phyloP scores from a whole-genome alignment of 2,329 filamentous ascomycete genomes.

The Xylaria sp. region DNA sequence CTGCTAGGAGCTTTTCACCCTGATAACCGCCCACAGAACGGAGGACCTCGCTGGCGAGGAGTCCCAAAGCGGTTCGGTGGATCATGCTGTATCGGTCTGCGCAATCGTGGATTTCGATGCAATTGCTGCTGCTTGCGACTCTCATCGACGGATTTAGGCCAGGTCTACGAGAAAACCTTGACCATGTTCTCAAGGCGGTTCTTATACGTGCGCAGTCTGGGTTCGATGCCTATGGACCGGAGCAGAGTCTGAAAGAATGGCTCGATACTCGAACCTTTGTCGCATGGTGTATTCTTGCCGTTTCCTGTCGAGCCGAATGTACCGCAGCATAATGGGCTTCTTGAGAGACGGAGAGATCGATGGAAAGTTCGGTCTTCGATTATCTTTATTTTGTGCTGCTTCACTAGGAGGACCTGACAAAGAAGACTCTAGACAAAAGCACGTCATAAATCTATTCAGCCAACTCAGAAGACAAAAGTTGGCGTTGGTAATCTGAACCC shows the following conservation, averaged over 20 bases:
- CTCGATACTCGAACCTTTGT: background rate
- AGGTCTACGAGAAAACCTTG: background rate
- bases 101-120: background rate
- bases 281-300: background rate
- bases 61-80: slow-evolving; percentile 1
- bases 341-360: background rate
- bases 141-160: background rate
- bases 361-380: background rate
- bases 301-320: background rate
- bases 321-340: background rate
- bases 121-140: background rate
- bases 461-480: background rate
- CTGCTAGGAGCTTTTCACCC: slow-evolving; percentile 9
- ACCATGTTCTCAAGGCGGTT: background rate
- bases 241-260: background rate
- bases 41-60: slow-evolving; percentile 18
- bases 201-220: background rate
- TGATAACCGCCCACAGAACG: slow-evolving; percentile 15
- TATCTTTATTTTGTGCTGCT: background rate
- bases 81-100: slow-evolving; percentile 10
- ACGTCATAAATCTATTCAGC: background rate
- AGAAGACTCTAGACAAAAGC: background rate
- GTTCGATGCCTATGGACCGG: background rate
- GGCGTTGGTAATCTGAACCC: background rate
- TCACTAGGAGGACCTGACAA: background rate